Evolutionary conservation across 805 yeast species (phyloP).

Genomic region (Candida schatavii): DNA sequence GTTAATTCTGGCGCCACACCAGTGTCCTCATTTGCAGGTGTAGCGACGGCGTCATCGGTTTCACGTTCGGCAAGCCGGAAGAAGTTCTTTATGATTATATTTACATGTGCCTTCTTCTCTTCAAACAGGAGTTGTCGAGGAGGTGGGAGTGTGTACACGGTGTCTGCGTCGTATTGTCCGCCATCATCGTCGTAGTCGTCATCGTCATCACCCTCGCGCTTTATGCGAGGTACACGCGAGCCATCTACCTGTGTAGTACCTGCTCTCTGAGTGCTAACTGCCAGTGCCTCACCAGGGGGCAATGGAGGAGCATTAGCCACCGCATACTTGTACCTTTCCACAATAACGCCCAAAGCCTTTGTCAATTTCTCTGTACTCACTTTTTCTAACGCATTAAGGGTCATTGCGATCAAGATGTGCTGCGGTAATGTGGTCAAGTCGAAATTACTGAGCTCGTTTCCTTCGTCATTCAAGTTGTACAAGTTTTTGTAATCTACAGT

Average conservation of each 20-base stretch:
- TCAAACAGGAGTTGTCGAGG: constrained; percentile 52
- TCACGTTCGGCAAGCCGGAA: constrained; percentile 44
- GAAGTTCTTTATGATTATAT: constrained; percentile 57
- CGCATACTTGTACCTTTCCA: constrained; percentile 57
- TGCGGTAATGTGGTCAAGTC: constrained; percentile 70
- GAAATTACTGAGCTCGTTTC: constrained; percentile 60
- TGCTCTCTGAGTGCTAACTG: neutral
- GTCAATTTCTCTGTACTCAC: constrained; percentile 52
- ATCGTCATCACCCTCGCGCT: constrained; percentile 10
- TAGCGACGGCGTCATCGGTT: constrained; percentile 13
- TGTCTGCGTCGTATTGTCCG: constrained; percentile 36
- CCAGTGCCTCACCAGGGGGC: neutral
- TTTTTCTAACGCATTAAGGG: constrained; percentile 59
- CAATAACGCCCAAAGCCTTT: constrained; percentile 66
- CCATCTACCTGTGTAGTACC: constrained; percentile 6
- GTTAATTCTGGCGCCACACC: constrained; percentile 51
- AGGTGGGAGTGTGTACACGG: constrained; percentile 52
- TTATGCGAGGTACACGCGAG: too few relatives aligned
- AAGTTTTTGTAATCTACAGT: constrained; percentile 53
- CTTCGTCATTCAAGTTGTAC: constrained; percentile 62
- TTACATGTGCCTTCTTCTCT: constrained; percentile 57
- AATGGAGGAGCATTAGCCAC: constrained; percentile 5
- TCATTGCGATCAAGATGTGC: constrained; percentile 61
- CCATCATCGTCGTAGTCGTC: constrained; percentile 31
- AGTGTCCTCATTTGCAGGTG: constrained; percentile 20